Evolutionary conservation across 1,284 basidiomycete genomes (phyloP).

Genomic region (Trichosporon sp.): DNA sequence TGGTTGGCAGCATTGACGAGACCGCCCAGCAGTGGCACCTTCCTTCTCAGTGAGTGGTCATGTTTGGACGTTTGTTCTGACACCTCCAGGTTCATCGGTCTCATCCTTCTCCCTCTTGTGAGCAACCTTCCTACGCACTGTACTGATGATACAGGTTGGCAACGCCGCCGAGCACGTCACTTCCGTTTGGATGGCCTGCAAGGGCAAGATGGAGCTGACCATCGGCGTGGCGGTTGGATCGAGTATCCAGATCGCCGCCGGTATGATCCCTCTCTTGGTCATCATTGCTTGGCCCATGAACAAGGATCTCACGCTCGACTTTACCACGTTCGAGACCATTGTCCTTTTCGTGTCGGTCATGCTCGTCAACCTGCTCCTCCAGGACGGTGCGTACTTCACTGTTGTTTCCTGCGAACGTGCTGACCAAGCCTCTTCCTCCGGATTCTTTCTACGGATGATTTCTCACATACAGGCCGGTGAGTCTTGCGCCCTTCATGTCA

Average conservation of each 20-base stretch:
- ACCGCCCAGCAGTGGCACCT: constrained; percentile 76
- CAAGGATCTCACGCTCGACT: constrained; percentile 80
- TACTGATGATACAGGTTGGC: constrained; percentile 43
- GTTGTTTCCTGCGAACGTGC: not conserved
- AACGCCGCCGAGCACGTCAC: constrained; percentile 75
- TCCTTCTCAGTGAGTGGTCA: constrained; percentile 63
- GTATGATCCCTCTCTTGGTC: constrained; percentile 81
- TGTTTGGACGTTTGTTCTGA: constrained; percentile 18
- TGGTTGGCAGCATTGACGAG: constrained; percentile 84
- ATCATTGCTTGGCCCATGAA: constrained; percentile 77
- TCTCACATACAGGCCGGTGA: not conserved
- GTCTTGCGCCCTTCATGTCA: not conserved
- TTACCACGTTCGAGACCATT: constrained; percentile 69
- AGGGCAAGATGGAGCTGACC: constrained; percentile 68
- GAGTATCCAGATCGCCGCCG: constrained; percentile 87
- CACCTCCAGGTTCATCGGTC: constrained; percentile 51
- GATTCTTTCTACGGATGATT: not conserved
- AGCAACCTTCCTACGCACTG: not conserved
- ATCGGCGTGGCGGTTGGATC: constrained; percentile 88
- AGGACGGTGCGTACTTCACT: constrained; percentile 60
- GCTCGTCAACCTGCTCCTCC: constrained; percentile 75
- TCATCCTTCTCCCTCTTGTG: constrained; percentile 61
- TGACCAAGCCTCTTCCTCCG: not conserved
- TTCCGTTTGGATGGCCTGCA: constrained; percentile 87
- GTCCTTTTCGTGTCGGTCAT: constrained; percentile 80